These are phyloP conservation scores for Phlebiopsis flavidoalba DNA, from an alignment of 768 basidiomycete species.

Conservation along the genomic window DNA sequence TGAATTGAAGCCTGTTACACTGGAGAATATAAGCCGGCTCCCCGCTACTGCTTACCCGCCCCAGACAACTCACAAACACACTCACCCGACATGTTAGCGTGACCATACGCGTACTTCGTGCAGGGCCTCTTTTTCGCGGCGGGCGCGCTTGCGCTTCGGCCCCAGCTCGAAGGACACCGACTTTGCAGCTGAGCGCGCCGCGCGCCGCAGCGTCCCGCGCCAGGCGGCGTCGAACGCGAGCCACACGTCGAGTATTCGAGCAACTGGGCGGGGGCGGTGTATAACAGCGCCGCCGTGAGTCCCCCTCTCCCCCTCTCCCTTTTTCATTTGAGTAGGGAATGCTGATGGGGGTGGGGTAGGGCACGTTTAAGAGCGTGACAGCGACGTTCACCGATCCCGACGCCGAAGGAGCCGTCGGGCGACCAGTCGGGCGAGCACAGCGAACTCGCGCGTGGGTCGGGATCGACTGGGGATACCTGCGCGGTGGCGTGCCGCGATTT, in stretches of 20 bases:
- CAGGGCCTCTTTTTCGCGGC: not conserved
- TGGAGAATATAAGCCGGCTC: too few species aligned
- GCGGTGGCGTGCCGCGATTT: constrained; percentile 21
- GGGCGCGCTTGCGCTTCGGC: not conserved
- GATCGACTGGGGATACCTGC: constrained; percentile 27
- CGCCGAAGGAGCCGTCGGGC: constrained; percentile 16
- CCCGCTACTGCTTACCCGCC: too few species aligned
- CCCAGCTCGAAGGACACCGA: not conserved
- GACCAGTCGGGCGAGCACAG: constrained; percentile 14
- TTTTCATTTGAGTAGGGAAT: not conserved
- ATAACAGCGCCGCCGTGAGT: not conserved
- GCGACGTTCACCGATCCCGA: constrained; percentile 27
- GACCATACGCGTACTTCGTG: not conserved
- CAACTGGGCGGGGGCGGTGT: constrained; percentile 1
- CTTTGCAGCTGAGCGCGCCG: not conserved
- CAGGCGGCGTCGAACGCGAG: not conserved
- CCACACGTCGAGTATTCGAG: constrained; percentile 11
- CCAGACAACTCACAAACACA: not conserved
- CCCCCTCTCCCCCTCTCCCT: too few species aligned
- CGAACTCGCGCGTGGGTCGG: constrained; percentile 29
- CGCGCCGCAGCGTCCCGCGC: not conserved
- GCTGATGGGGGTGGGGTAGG: not conserved
- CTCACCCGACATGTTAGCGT: not conserved
- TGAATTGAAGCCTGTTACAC: too few species aligned
- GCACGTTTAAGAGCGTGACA: constrained; percentile 14